Conservation (phyloP, 108 stramenopile species). For the Pseudonitzschia multiseries region DNA sequence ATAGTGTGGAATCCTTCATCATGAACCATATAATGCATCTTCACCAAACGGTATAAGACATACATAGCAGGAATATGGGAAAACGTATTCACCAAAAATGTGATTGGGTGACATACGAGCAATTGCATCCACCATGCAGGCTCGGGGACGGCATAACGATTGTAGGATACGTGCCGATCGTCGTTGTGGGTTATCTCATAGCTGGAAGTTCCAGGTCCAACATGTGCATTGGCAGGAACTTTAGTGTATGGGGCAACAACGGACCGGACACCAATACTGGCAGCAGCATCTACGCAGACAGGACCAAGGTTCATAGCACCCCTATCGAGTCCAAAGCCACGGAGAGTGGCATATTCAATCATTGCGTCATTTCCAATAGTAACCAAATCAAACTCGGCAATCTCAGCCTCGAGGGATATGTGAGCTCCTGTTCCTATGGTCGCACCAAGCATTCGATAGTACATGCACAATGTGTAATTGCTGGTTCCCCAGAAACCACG, state of each 20-base stretch:
- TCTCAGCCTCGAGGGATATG: slow-evolving; percentile 49
- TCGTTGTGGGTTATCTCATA: slow-evolving; percentile 45
- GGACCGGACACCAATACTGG: slow-evolving; percentile 56
- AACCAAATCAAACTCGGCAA: slow-evolving; percentile 67
- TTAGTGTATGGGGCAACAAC: slow-evolving; percentile 57
- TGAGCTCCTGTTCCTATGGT: slow-evolving; percentile 47
- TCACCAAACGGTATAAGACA: slow-evolving; percentile 41
- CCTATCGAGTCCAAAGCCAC: slow-evolving; percentile 61
- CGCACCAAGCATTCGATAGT: slow-evolving; percentile 59
- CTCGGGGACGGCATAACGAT: slow-evolving; percentile 46
- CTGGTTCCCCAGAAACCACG: slow-evolving; percentile 47
- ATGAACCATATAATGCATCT: slow-evolving; percentile 21
- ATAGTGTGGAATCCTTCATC: slow-evolving; percentile 32
- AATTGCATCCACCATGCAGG: slow-evolving; percentile 27
- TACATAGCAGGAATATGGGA: slow-evolving; percentile 49
- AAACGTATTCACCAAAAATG: slow-evolving; percentile 39
- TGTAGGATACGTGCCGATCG: slow-evolving; percentile 21
- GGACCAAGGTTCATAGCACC: slow-evolving; percentile 59
- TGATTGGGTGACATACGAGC: slow-evolving; percentile 37
- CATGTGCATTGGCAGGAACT: slow-evolving; percentile 37
- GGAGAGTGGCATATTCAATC: slow-evolving; percentile 55
- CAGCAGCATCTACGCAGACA: slow-evolving; percentile 43
- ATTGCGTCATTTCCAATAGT: slow-evolving; percentile 46
- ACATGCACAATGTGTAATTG: slow-evolving; percentile 26
- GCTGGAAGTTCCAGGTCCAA: slow-evolving; percentile 49